Evolutionary conservation across 2,329 filamentous ascomycete species (phyloP).

Genomic region (Tolypocladium tundrense): DNA sequence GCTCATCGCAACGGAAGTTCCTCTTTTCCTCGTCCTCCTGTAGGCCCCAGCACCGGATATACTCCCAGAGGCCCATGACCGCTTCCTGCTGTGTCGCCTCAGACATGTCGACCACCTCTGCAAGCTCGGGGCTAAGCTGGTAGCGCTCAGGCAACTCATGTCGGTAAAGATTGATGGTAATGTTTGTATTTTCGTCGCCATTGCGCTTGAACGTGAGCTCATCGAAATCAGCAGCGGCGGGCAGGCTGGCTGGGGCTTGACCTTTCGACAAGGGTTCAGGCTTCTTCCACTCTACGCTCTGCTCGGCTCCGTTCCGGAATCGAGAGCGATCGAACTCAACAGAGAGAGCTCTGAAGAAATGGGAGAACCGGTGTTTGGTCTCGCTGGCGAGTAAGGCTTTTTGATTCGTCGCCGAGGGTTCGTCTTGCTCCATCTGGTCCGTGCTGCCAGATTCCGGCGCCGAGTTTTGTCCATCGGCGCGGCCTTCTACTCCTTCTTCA

Average conservation of each 20-base stretch:
- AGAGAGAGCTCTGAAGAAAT: constrained; percentile 73
- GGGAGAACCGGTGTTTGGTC: constrained; percentile 51
- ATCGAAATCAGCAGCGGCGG: constrained; percentile 71
- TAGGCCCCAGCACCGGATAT: constrained; percentile 73
- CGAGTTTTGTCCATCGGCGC: constrained; percentile 19
- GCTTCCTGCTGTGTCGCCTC: constrained; percentile 83
- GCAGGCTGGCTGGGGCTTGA: constrained; percentile 22
- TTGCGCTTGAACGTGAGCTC: constrained; percentile 84
- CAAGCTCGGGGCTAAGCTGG: constrained; percentile 65
- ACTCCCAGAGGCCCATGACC: constrained; percentile 90
- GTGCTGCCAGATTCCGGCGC: constrained; percentile 28
- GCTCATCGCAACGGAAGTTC: constrained; percentile 81
- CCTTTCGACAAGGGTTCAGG: constrained; percentile 48
- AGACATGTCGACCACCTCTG: constrained; percentile 74
- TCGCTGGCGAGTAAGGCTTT: constrained; percentile 23
- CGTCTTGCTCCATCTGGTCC: constrained; percentile 13
- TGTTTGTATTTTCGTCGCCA: constrained; percentile 85
- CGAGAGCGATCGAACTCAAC: constrained; percentile 61
- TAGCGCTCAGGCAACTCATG: constrained; percentile 84
- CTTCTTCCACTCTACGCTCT: constrained; percentile 77
- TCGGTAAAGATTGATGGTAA: constrained; percentile 75
- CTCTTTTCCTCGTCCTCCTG: constrained; percentile 95
- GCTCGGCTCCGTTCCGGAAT: constrained; percentile 43
- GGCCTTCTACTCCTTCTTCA: constrained; percentile 32
- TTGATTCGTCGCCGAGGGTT: constrained; percentile 19